Percentiles rank a stretch among this genome's conserved stretches.
Conservation (phyloP, 1,284 basidiomycete species). For the Ustilago shanxiensis region DNA sequence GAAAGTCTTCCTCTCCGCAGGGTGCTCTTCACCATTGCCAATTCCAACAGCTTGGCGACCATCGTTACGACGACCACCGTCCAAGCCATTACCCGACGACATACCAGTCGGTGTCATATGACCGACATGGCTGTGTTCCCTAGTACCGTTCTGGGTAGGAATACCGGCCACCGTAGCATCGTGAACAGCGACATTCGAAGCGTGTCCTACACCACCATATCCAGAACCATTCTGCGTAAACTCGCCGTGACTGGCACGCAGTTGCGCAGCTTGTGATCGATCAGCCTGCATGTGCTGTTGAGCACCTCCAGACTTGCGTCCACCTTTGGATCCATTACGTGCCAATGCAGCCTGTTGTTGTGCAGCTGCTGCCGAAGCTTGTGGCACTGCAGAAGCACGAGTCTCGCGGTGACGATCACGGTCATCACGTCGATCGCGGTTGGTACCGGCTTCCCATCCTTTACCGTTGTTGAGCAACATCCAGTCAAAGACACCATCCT, state of each 20-base stretch:
- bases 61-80: conserved; percentile 50
- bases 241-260: conserved; percentile 56
- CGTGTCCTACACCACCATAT: conserved; percentile 58
- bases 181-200: conserved; percentile 64
- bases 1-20: conserved; percentile 59
- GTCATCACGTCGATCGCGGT: conserved; percentile 65
- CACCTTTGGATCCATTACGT: conserved; percentile 60
- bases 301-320: conserved; percentile 59
- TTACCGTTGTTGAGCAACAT: conserved; percentile 88
- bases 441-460: conserved; percentile 88
- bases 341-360: conserved; percentile 45
- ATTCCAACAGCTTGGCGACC: conserved; percentile 52
- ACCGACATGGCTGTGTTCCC: conserved; percentile 55
- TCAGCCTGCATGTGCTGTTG: conserved; percentile 47
- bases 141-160: conserved; percentile 37
- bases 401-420: conserved; percentile 59
- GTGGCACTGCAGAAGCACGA: conserved; percentile 43
- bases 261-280: conserved; percentile 40
- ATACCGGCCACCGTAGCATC: conserved; percentile 59
- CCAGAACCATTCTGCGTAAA: conserved; percentile 50
- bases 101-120: conserved; percentile 51
- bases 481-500: conserved; percentile 92
- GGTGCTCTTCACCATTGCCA: conserved; percentile 64
- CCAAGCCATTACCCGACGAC: conserved; percentile 46
- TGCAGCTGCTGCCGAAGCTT: conserved; percentile 30